Evolutionary conservation across 176 grass and related monocot genomes (phyloP).

Genomic region (Dendrocalamus sinicus): DNA sequence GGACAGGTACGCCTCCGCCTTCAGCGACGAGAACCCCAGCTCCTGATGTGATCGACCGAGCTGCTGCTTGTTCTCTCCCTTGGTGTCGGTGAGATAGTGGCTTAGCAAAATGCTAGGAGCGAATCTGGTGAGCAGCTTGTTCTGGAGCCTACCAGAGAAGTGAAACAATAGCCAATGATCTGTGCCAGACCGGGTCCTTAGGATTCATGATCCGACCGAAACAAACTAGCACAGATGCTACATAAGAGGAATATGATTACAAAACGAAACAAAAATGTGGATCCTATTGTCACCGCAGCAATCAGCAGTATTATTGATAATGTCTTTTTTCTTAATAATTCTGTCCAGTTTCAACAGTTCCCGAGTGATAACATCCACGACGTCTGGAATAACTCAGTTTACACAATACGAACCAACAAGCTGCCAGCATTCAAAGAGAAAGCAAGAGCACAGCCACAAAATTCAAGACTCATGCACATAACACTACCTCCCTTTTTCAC

Average conservation of each 20-base stretch:
- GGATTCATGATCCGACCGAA: not conserved
- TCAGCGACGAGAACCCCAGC: slow-evolving; percentile 82
- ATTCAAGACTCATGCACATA: slow-evolving; percentile 9
- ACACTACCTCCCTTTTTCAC: slow-evolving; percentile 27
- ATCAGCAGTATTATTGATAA: slow-evolving; percentile 14
- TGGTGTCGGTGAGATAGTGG: not conserved
- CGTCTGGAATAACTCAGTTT: slow-evolving; percentile 29
- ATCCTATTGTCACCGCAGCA: not conserved
- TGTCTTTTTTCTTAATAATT: slow-evolving; percentile 36
- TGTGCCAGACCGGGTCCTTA: not conserved
- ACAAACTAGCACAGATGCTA: slow-evolving; percentile 8
- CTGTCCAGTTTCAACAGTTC: not conserved
- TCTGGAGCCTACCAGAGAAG: not conserved
- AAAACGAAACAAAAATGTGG: not conserved
- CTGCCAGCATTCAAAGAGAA: slow-evolving; percentile 19
- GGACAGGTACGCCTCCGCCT: slow-evolving; percentile 53
- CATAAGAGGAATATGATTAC: not conserved
- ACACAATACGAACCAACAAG: slow-evolving; percentile 4
- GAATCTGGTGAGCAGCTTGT: not conserved
- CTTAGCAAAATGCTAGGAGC: not conserved
- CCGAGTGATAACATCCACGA: not conserved
- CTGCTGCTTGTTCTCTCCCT: not conserved
- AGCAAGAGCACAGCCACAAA: slow-evolving; percentile 17
- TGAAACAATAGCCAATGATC: not conserved
- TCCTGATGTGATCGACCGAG: slow-evolving; percentile 30